Evolutionary conservation across 306 rosid genomes (phyloP).

Genomic region (Pueraria montana): DNA sequence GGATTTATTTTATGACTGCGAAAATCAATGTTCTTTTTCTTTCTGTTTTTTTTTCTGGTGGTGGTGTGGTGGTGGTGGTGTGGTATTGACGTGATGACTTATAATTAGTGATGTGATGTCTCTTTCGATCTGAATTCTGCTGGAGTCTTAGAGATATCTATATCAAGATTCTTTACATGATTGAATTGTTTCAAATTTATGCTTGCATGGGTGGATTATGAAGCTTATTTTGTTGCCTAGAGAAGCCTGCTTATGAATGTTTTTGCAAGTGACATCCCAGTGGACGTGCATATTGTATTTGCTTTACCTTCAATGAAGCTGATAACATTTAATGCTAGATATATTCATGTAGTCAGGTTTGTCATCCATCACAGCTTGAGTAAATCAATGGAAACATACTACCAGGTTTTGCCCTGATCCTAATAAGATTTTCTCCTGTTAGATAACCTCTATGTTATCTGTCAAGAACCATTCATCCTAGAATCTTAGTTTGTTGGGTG

Average conservation of each 20-base stretch:
- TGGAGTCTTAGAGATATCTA: constrained; percentile 18
- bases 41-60: background rate
- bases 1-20: constrained; percentile 9
- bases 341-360: constrained; percentile 86
- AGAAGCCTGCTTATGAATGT: constrained; percentile 29
- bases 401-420: constrained; percentile 73
- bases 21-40: constrained; percentile 35
- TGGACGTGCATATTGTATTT: constrained; percentile 42
- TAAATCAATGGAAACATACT: constrained; percentile 98
- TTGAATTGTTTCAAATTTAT: constrained; percentile 35
- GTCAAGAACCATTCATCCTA: constrained; percentile 6
- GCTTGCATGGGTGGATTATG: constrained; percentile 23
- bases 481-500: constrained; percentile 24
- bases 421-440: constrained; percentile 38
- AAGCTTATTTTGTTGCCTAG: constrained; percentile 32
- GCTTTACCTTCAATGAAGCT: constrained; percentile 37
- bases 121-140: constrained; percentile 19
- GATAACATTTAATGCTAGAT: constrained; percentile 48
- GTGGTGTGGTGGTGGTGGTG: background rate
- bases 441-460: constrained; percentile 27
- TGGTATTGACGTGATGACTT: constrained; percentile 10
- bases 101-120: constrained; percentile 3
- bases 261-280: constrained; percentile 39
- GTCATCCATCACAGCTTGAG: constrained; percentile 99
- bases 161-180: constrained; percentile 5